phyloP scores from a whole-genome alignment of 768 basidiomycete genomes.

The Collybia sp. region DNA sequence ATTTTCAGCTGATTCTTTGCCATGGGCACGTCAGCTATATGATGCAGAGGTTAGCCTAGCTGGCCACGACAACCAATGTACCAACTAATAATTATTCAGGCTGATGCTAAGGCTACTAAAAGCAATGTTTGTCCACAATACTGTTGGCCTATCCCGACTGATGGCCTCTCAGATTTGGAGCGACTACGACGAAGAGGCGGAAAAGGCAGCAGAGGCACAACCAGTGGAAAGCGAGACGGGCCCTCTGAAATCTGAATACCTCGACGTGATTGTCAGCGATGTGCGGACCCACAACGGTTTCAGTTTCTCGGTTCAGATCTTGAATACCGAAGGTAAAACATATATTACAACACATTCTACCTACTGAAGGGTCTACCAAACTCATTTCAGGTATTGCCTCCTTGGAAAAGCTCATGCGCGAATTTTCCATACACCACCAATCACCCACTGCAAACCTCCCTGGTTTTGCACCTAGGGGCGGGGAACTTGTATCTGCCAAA shows the following conservation, averaged over 20 bases:
- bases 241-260: conserved; percentile 76
- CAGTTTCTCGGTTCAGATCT: conserved; percentile 87
- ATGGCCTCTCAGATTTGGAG: conserved; percentile 72
- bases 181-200: conserved; percentile 73
- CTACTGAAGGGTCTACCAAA: conserved; percentile 3
- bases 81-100: conserved; percentile 30
- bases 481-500: conserved; percentile 91
- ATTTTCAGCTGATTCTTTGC: conserved; percentile 78
- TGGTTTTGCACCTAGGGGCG: conserved; percentile 76
- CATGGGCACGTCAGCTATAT: conserved; percentile 76
- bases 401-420: conserved; percentile 90
- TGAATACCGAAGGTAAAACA: conserved; percentile 81
- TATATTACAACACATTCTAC: not conserved
- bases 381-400: conserved; percentile 71
- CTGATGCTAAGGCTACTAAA: conserved; percentile 75
- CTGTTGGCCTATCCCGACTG: not conserved
- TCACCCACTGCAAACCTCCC: conserved; percentile 51
- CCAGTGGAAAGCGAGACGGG: conserved; percentile 39
- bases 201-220: conserved; percentile 44
- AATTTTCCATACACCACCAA: conserved; percentile 86
- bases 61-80: not conserved
- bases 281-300: conserved; percentile 72
- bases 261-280: conserved; percentile 91
- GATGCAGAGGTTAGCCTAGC: conserved; percentile 67
- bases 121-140: conserved; percentile 56